phyloP scores from a whole-genome alignment of 2,329 filamentous ascomycete genomes.

The Diaporthe sp. region DNA sequence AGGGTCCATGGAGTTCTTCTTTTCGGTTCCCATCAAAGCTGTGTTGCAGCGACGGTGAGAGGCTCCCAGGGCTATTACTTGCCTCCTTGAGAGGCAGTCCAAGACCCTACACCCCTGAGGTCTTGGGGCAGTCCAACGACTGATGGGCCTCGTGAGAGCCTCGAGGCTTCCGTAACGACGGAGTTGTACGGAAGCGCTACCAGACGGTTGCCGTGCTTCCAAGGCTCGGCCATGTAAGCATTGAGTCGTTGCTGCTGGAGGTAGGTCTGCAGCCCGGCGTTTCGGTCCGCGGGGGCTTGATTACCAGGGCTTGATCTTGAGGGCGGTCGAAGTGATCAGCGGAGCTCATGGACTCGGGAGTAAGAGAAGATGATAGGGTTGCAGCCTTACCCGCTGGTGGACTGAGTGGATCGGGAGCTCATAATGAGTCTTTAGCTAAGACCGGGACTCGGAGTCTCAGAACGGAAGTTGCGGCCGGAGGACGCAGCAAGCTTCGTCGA shows the following conservation, averaged over 20 bases:
- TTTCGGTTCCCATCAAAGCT: too few relatives aligned
- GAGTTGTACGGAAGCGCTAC: neutral
- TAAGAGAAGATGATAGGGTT: too few relatives aligned
- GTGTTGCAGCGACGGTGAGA: too few relatives aligned
- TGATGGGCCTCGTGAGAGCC: neutral
- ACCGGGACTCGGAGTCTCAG: neutral
- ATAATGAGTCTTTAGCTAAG: neutral
- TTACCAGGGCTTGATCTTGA: neutral
- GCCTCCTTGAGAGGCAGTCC: neutral
- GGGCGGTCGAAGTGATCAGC: neutral
- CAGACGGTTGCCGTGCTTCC: constrained; percentile 14
- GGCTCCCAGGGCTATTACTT: neutral
- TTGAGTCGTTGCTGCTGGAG: constrained; percentile 25
- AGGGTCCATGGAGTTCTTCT: too few relatives aligned
- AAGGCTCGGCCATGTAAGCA: neutral
- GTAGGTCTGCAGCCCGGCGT: neutral
- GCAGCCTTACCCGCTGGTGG: neutral
- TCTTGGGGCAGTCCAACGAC: neutral
- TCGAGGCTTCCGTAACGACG: neutral
- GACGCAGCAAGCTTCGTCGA: neutral
- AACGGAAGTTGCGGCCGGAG: neutral
- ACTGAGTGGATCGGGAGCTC: neutral
- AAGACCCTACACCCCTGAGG: neutral
- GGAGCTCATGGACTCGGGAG: rapidly evolving
- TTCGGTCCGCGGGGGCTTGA: neutral